phyloP scores from a whole-genome alignment of 345 rosid species.

The Melaleuca quinquenervia region DNA sequence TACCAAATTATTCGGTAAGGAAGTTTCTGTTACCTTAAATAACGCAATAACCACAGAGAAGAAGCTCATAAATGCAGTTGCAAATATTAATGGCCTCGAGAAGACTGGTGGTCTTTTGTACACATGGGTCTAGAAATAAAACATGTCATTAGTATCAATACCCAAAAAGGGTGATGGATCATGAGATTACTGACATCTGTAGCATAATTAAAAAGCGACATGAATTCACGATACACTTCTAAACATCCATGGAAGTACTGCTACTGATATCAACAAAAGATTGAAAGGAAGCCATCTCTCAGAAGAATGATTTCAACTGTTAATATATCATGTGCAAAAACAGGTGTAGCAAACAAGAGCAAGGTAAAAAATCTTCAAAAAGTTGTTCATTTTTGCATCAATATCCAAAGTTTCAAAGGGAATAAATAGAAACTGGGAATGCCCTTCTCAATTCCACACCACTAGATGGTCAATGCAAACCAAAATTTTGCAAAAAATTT shows the following conservation, averaged over 20 bases:
- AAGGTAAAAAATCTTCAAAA: neutral
- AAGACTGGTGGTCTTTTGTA: conserved; percentile 48
- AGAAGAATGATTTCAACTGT: neutral
- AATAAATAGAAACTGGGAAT: neutral
- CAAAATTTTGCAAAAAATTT: neutral
- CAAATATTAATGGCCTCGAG: conserved; percentile 74
- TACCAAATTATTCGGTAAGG: neutral
- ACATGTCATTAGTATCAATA: conserved; percentile 2
- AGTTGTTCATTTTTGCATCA: neutral
- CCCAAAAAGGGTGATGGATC: neutral
- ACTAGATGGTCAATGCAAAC: neutral
- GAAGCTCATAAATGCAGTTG: conserved; percentile 96
- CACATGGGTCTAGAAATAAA: conserved; percentile 59
- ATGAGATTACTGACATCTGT: neutral
- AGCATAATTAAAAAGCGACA: neutral
- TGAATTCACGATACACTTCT: neutral
- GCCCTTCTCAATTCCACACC: neutral
- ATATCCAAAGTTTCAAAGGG: neutral
- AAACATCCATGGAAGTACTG: neutral
- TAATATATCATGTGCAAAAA: neutral
- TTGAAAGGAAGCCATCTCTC: neutral
- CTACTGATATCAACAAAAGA: neutral
- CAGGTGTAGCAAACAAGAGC: neutral
- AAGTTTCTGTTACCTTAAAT: conserved; percentile 54
- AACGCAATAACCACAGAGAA: conserved; percentile 91